Evolutionary conservation across 2,329 filamentous ascomycete genomes (phyloP), one percentile per base, ranked within the genome.

Genomic region (Neoarthrinium moseri): DNA sequence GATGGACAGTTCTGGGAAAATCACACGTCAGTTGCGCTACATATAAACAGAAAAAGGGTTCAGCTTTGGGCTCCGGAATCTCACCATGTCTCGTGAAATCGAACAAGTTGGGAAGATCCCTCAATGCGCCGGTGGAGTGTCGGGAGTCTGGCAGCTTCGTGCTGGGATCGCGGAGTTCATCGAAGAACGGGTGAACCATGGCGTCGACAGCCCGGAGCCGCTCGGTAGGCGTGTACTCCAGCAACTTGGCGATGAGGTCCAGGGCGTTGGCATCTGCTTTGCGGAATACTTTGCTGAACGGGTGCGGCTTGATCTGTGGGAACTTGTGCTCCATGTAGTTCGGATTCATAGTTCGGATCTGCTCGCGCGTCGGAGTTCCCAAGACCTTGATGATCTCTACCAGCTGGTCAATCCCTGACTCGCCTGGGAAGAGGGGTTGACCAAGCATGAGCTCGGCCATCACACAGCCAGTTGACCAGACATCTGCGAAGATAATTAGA

Each of bases 261-360:
- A 99, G 95, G 30, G 94, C 92, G 61, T 90, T 91, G 24, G 84
- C 80, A 56, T 96, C 90, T 46, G 94, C 94, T 80, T 95, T 96
- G 58, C 94, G 86, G 81, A 99, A 97, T 46, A 99, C 94, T 81
- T 97, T 97, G 74, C 88, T 95, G 78, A 99, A 99, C 22, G 94
- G 94, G 64, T 99, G 94, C 48, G 94, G 94, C 77, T 99, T 99
- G 76, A 99, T 99, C 71, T 99, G 94, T 38, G 94, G 94, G 72
- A 99, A 99, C 75, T 97, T 97, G 76, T 99, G 94, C 74, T 99
- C 94, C 94, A 99, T 99, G 72, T 99, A 99, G 72, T 99, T 99
- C 49, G 94, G 94, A 71, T 99, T 99, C 94, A 99, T 99, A 55
- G 94, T 99, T 58, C 94, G 89, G 63, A 99, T 99, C 71, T 99